phyloP scores from a whole-genome alignment of 306 rosid genomes.

The Citrullus mucosospermus region DNA sequence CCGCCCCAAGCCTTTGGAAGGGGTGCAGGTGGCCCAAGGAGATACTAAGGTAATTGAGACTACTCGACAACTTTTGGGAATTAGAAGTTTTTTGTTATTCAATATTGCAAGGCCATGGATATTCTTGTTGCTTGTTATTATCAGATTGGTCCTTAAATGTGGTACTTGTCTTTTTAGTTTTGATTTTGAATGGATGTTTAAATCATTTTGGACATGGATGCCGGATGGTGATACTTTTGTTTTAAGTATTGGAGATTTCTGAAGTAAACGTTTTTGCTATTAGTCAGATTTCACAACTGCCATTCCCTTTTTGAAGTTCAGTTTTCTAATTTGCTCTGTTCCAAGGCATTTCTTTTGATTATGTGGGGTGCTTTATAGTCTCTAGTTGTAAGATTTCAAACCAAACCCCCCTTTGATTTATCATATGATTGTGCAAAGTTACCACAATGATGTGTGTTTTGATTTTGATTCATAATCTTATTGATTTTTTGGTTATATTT shows the following conservation, averaged over 20 bases:
- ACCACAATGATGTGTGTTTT: not conserved
- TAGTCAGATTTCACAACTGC: not conserved
- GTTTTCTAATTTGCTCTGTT: not conserved
- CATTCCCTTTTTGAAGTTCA: not conserved
- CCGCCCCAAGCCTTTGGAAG: slow-evolving; percentile 18
- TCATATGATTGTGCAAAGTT: not conserved
- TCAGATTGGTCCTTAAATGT: not conserved
- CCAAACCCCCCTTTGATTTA: not conserved
- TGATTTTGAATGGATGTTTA: slow-evolving; percentile 4
- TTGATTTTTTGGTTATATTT: no score
- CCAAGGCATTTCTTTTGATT: not conserved
- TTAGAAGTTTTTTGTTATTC: not conserved
- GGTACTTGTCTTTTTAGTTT: not conserved
- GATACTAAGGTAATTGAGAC: slow-evolving; percentile 13
- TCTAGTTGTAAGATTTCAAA: not conserved
- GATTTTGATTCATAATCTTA: no score
- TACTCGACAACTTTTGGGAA: not conserved
- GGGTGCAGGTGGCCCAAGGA: slow-evolving; percentile 20
- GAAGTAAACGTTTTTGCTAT: slow-evolving; percentile 5
- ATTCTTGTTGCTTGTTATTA: not conserved
- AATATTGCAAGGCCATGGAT: not conserved
- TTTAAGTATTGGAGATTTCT: not conserved
- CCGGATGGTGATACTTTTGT: not conserved
- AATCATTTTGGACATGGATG: slow-evolving; percentile 4
- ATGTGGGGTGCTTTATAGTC: not conserved